phyloP scores from a whole-genome alignment of 2,329 filamentous ascomycete genomes.

The Zalaria obscura region DNA sequence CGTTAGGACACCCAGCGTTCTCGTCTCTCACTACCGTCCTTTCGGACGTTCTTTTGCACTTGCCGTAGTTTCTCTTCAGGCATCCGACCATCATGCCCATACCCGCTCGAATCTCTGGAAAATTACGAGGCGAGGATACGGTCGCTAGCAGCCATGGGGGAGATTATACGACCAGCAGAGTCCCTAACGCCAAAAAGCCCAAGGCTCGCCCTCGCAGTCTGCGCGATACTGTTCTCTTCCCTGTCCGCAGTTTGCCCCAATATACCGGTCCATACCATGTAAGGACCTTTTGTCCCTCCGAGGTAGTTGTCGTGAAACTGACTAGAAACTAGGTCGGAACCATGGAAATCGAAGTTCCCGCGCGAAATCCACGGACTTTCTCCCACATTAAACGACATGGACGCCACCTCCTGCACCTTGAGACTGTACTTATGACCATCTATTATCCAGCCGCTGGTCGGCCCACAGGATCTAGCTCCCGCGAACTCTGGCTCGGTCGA shows the following conservation, averaged over 20 bases:
- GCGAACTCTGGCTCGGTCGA: slow-evolving; percentile 48
- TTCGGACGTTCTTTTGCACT: no score
- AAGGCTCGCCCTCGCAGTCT: slow-evolving; percentile 31
- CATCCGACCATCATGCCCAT: no score
- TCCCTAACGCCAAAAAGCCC: slow-evolving; percentile 32
- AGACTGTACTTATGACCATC: slow-evolving; percentile 50
- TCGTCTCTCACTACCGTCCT: no score
- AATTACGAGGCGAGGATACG: no score
- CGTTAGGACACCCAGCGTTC: no score
- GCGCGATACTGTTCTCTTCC: slow-evolving; percentile 32
- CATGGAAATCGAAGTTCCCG: slow-evolving; percentile 44
- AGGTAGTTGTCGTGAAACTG: slow-evolving; percentile 6
- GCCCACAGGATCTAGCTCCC: slow-evolving; percentile 27
- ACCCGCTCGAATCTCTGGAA: no score
- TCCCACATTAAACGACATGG: slow-evolving; percentile 36
- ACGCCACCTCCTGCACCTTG: slow-evolving; percentile 34
- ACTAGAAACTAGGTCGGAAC: slow-evolving; percentile 21
- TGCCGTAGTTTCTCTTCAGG: no score
- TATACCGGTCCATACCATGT: slow-evolving; percentile 38
- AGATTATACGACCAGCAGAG: slow-evolving; percentile 6
- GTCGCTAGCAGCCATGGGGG: no score
- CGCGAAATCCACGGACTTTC: slow-evolving; percentile 30
- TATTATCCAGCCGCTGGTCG: slow-evolving; percentile 44
- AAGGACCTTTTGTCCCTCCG: background rate
- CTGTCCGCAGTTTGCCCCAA: slow-evolving; percentile 30